Evolutionary conservation across 768 basidiomycete genomes (phyloP).

Genomic region (Collybia mongolica): DNA sequence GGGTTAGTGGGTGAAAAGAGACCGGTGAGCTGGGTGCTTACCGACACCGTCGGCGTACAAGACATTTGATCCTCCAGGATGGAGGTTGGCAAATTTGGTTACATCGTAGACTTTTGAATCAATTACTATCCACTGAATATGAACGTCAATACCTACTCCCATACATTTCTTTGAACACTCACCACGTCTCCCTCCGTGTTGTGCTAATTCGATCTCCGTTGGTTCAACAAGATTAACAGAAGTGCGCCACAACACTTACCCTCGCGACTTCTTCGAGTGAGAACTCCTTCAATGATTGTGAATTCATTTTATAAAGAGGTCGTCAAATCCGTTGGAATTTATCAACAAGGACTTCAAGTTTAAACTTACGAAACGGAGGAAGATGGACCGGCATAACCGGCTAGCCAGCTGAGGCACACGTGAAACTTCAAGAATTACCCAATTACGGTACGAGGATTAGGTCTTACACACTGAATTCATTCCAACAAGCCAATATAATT

Average conservation of each 20-base stretch:
- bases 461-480: not conserved
- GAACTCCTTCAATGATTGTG: constrained; percentile 32
- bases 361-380: not conserved
- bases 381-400: not conserved
- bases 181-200: constrained; percentile 84
- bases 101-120: constrained; percentile 84
- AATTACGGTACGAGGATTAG: not conserved
- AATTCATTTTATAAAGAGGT: not conserved
- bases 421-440: not conserved
- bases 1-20: not conserved
- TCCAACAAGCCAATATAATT: too few relatives aligned
- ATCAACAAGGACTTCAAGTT: not conserved
- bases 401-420: not conserved
- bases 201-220: constrained; percentile 51
- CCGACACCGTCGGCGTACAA: constrained; percentile 66
- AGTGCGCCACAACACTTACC: constrained; percentile 34
- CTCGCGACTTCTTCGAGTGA: constrained; percentile 64
- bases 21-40: constrained; percentile 20
- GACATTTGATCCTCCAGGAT: constrained; percentile 83
- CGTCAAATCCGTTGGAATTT: not conserved
- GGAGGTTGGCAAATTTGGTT: constrained; percentile 76
- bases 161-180: constrained; percentile 18
- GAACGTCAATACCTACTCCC: not conserved
- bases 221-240: not conserved
- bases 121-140: constrained; percentile 71